These are phyloP conservation scores for Aspergillus steynii DNA, from an alignment of 495 filamentous ascomycete species.

Conservation along the genomic window DNA sequence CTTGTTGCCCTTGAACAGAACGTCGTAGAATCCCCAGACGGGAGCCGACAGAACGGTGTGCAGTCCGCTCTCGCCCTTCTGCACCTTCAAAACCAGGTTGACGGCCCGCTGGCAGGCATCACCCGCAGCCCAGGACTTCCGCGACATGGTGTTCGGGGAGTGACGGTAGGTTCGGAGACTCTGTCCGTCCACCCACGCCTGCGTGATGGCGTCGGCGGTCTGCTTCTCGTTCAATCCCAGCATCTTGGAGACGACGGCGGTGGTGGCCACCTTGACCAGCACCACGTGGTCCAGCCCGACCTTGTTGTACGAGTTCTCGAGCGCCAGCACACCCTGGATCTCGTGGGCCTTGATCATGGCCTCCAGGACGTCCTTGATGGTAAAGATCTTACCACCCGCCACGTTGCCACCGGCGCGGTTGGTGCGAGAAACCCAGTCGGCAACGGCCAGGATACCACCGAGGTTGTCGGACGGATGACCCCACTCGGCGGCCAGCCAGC, in stretches of 20 bases:
- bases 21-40: constrained; percentile 98
- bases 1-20: constrained; percentile 91
- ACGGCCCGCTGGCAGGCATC: constrained; percentile 97
- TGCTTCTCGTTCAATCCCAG: constrained; percentile 84
- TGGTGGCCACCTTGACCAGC: constrained; percentile 93
- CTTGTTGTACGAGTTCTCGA: constrained; percentile 98
- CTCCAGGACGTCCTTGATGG: constrained; percentile 87
- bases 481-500: constrained; percentile 99
- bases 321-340: constrained; percentile 94
- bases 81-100: constrained; percentile 90
- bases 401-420: constrained; percentile 89
- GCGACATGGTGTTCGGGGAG: constrained; percentile 97
- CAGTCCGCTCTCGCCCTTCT: constrained; percentile 85
- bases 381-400: constrained; percentile 82
- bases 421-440: constrained; percentile 95
- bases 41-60: constrained; percentile 92
- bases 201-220: constrained; percentile 92
- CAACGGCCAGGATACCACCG: constrained; percentile 91
- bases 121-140: constrained; percentile 98
- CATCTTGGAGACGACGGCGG: constrained; percentile 93
- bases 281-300: constrained; percentile 97
- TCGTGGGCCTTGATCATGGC: constrained; percentile 99
- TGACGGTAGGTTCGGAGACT: constrained; percentile 95
- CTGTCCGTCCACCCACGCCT: constrained; percentile 97
- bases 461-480: constrained; percentile 97